Evolutionary conservation across 2,329 filamentous ascomycete genomes (phyloP).

Genomic region (Rutstroemia sp.): DNA sequence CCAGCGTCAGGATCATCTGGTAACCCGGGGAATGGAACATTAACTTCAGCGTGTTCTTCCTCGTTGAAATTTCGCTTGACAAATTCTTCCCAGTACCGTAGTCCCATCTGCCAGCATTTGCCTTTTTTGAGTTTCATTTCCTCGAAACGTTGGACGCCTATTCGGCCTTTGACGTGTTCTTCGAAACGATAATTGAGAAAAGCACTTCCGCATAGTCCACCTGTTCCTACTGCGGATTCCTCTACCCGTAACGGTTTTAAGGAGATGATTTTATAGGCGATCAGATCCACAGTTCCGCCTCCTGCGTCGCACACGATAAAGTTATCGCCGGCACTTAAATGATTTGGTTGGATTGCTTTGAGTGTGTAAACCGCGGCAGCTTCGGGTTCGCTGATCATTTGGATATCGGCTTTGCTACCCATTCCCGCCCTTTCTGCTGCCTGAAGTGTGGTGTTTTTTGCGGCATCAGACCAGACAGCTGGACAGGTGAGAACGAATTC

Average conservation of each 20-base stretch:
- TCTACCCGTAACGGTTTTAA: constrained; percentile 65
- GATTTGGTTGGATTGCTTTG: constrained; percentile 70
- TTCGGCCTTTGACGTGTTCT: constrained; percentile 61
- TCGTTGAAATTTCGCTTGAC: constrained; percentile 80
- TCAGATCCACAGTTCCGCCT: constrained; percentile 62
- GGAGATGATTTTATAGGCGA: constrained; percentile 74
- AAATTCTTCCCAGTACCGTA: constrained; percentile 77
- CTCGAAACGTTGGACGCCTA: constrained; percentile 60
- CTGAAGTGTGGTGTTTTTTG: constrained; percentile 75
- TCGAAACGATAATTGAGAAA: constrained; percentile 78
- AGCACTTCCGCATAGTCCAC: constrained; percentile 68
- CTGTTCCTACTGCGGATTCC: constrained; percentile 72
- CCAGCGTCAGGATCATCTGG: constrained; percentile 69
- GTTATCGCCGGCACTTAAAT: constrained; percentile 58
- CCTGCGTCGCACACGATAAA: constrained; percentile 51
- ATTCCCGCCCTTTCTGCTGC: constrained; percentile 74
- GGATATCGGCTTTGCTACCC: constrained; percentile 61
- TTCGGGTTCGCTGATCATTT: constrained; percentile 76
- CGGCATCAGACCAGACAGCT: constrained; percentile 77
- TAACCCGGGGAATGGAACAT: constrained; percentile 70
- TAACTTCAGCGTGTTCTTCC: constrained; percentile 69
- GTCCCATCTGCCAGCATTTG: constrained; percentile 73
- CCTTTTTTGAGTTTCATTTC: constrained; percentile 72
- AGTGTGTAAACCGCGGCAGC: constrained; percentile 74
- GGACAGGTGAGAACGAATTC: constrained; percentile 77